These are phyloP conservation scores for Umbelopsis isabellina DNA, from an alignment of 192 early-diverging fungal genomes.

Conservation along the genomic window DNA sequence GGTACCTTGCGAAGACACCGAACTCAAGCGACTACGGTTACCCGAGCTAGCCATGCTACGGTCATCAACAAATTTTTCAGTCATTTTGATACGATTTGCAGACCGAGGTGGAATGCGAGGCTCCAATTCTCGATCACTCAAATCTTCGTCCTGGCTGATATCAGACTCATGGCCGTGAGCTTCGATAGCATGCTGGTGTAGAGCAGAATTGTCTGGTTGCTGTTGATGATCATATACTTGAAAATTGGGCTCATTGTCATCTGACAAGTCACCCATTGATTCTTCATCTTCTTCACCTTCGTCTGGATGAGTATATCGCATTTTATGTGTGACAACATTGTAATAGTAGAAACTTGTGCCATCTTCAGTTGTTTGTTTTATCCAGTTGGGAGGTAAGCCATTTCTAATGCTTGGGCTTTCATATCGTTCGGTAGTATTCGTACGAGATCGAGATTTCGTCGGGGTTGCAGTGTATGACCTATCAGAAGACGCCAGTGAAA, in stretches of 20 bases:
- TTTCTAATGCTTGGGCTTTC: not conserved
- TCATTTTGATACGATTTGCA: slow-evolving; percentile 15
- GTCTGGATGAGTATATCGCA: slow-evolving; percentile 48
- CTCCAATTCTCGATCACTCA: slow-evolving; percentile 8
- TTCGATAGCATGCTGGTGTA: not conserved
- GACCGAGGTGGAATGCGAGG: slow-evolving; percentile 12
- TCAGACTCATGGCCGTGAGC: slow-evolving; percentile 8
- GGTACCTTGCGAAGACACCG: not conserved
- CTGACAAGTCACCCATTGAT: slow-evolving; percentile 10
- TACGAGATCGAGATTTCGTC: slow-evolving; percentile 5
- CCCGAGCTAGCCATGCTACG: slow-evolving; percentile 13
- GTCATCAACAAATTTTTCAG: slow-evolving; percentile 13
- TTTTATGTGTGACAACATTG: slow-evolving; percentile 44
- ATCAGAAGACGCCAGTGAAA: slow-evolving; percentile 13
- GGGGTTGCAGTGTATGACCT: slow-evolving; percentile 9
- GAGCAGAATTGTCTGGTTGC: not conserved
- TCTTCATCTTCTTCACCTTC: slow-evolving; percentile 12
- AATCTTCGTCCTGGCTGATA: slow-evolving; percentile 19
- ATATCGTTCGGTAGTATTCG: not conserved
- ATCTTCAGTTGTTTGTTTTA: slow-evolving; percentile 46
- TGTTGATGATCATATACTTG: not conserved
- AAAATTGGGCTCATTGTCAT: not conserved
- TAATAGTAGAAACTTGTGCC: slow-evolving; percentile 47
- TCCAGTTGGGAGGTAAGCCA: slow-evolving; percentile 29
- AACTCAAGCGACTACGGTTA: slow-evolving; percentile 5